Conservation (phyloP, 257 asterid genomes). For the Osmanthus fragrans region DNA sequence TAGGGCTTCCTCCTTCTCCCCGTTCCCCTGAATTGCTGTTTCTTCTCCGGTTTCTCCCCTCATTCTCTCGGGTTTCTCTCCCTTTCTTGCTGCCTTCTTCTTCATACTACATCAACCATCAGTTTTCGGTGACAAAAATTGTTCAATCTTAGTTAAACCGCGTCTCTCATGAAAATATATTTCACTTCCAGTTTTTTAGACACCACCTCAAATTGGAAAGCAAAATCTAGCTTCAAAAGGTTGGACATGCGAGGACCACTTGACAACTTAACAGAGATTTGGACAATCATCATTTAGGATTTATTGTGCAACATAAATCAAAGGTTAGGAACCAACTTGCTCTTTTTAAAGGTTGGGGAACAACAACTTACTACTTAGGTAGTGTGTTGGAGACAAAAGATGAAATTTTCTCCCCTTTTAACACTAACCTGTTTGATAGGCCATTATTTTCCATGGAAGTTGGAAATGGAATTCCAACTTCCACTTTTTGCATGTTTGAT, state of each 20-base stretch:
- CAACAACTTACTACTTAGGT: background rate
- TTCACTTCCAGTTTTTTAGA: background rate
- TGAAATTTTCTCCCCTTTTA: background rate
- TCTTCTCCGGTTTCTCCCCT: no score
- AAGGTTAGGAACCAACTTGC: background rate
- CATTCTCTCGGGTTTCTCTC: no score
- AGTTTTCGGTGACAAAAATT: background rate
- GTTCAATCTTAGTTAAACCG: background rate
- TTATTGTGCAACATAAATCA: background rate
- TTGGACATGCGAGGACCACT: background rate
- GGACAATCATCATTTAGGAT: background rate
- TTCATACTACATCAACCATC: no score
- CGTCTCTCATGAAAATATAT: background rate
- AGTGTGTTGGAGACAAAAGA: background rate
- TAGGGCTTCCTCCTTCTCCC: no score
- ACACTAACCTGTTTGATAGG: background rate
- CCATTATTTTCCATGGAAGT: no score
- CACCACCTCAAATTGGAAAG: background rate
- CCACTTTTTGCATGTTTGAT: no score
- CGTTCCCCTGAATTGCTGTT: no score
- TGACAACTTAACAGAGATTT: background rate
- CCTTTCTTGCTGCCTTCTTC: no score
- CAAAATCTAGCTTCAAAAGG: background rate
- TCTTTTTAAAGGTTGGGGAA: background rate
- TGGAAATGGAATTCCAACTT: no score